Evolutionary conservation across 2,329 filamentous ascomycete species (phyloP), one percentile per base, ranked within the genome.

Genomic region (Scytalidium sp.): DNA sequence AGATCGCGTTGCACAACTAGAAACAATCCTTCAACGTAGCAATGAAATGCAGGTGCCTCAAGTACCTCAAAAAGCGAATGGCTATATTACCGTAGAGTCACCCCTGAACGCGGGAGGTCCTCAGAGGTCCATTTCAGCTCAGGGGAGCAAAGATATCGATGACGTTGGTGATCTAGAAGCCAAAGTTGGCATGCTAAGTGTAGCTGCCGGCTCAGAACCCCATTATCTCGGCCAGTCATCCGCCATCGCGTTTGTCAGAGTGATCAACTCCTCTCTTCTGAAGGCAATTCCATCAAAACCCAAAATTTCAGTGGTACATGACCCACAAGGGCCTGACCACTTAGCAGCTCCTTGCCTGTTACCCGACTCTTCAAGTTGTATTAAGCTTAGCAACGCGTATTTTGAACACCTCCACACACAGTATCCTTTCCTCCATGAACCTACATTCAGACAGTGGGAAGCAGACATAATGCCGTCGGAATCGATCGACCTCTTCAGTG

Each of bases 171-270:
- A 27, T 27, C 25, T 27, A 7, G 25, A 7, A 7, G 7, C 25
- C 7, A 27, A 27, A 13, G 25, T 27, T 13, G 25, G 25, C 13
- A 27, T 27, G 25, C 25, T 27, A 13, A 27, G 25, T 27, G 13
- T 27, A 19, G 62, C 65, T 2, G 61, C 66, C 3, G 66, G 66
- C 1, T 54, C 62, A 2, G 65, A 69, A 56, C 64, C 67, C 13
- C 67, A 67, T 20, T 69, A 68, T 51, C 66, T 70, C 27, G 67
- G 67, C 0, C 55, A 66, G 3, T 70, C 67, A 1, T 70, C 65
- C 1, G 62, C 65, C 2, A 50, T 69, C 7, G 62, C 62, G 0
- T 67, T 69, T 40, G 60, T 61, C 22, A 56, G 59, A 17, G 53
- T 67, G 15, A 53, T 60, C 13, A 60, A 59, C 22, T 48, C 60